Evolutionary conservation across 768 basidiomycete species (phyloP), one percentile per base, ranked within the genome.

Genomic region (Trametes meyenii): DNA sequence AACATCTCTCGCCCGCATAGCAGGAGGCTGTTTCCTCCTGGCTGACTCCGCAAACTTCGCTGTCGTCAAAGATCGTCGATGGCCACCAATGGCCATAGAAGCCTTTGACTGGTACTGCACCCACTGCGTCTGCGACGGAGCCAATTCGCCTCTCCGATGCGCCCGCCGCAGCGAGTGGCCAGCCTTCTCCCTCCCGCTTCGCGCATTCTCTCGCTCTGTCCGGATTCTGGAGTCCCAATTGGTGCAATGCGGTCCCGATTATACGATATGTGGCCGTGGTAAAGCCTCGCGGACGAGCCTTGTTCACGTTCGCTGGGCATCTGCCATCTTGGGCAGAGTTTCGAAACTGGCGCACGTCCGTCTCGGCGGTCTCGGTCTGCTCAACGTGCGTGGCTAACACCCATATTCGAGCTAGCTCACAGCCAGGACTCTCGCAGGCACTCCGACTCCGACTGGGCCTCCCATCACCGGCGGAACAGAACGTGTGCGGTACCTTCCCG

Each of bases 391-490:
- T 33, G 36, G 21, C 24, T 26, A n/a, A 14, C 26, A 42, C 24
- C 26, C 13, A 5, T 33, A 33, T 33, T 8, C 29, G 29, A 33
- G 29, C 29, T 33, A 33, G 29, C 8, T 33, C 29, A 33, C 8
- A 33, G 8, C 29, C 33, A 38, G 50, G 16, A 42, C 24, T n/a
- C 17, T 29, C 24, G 38, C 54, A 19, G 16, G 48, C 48, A 49
- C 21, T 58, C 57, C 57, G 49, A 58, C 19, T 50, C 38, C 56
- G 57, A 50, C 10, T 24, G 10, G 29, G 8, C 16, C 29, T 42
- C 39, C 40, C 57, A 58, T 58, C 57, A 50, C 57, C 57, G 57
- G 57, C 57, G 49, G 57, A 58, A 58, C 40, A 50, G 40, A 42
- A 58, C 10, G 2, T 33, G n/a, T 50, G 24, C 48, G 24, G 38